phyloP scores from a whole-genome alignment of 129 eudicot genomes.

The Chrysanthemum seticuspe region DNA sequence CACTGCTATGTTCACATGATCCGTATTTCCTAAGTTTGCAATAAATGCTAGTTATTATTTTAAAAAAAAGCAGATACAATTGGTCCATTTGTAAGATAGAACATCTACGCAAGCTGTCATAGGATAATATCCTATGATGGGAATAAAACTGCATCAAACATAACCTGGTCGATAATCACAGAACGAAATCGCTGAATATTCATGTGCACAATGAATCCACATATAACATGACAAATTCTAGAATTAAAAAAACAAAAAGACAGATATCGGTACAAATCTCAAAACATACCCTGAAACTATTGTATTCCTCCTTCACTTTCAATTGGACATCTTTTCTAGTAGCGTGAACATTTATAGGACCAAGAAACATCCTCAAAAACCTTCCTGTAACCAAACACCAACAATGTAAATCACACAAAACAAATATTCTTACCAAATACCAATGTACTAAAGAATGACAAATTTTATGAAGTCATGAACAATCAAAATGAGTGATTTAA shows the following conservation, averaged over 20 bases:
- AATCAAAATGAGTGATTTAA: too few relatives aligned
- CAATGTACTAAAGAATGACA: not conserved
- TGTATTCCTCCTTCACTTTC: constrained; percentile 94
- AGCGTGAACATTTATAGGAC: constrained; percentile 88
- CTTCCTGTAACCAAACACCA: constrained; percentile 48
- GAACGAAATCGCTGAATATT: not conserved
- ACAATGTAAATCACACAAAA: not conserved
- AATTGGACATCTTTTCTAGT: constrained; percentile 82
- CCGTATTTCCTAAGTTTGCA: too few relatives aligned
- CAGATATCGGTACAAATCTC: too few relatives aligned
- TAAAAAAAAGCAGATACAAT: too few relatives aligned
- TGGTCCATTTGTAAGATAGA: not conserved
- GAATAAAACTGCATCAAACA: constrained; percentile 1
- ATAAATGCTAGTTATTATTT: too few relatives aligned
- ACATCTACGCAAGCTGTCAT: constrained; percentile 5
- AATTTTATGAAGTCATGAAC: too few relatives aligned
- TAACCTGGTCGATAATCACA: constrained; percentile 10
- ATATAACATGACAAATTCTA: too few relatives aligned
- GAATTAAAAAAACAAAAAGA: too few relatives aligned
- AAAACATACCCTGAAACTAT: constrained; percentile 67
- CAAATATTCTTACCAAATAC: not conserved
- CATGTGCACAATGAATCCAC: not conserved
- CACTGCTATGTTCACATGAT: too few relatives aligned
- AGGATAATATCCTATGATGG: not conserved
- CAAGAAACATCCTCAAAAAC: constrained; percentile 80